Evolutionary conservation across 1,139 yeast species (phyloP).

Genomic region (Yamadazyma jaroonii): DNA sequence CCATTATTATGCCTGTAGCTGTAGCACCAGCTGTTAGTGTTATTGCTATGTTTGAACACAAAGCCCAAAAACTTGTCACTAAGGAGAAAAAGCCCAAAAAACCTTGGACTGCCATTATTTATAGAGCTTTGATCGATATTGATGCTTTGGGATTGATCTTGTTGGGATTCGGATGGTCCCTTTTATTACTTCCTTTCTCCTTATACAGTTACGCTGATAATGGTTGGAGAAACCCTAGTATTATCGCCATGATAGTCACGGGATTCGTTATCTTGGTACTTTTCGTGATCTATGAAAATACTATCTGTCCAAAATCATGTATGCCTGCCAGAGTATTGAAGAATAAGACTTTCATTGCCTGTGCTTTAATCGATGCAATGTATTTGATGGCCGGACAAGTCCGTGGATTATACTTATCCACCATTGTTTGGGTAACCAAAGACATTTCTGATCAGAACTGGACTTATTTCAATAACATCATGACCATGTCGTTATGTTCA

Average conservation of each 20-base stretch:
- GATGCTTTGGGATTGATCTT: slow-evolving; percentile 30
- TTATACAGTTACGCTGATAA: slow-evolving; percentile 18
- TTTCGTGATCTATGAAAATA: slow-evolving; percentile 23
- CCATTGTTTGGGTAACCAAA: slow-evolving; percentile 13
- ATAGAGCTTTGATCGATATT: slow-evolving; percentile 20
- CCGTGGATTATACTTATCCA: slow-evolving; percentile 10
- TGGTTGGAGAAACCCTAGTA: slow-evolving; percentile 31
- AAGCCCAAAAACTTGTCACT: slow-evolving; percentile 17
- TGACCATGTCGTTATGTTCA: slow-evolving; percentile 28
- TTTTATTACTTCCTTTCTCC: slow-evolving; percentile 32
- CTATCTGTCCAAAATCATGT: slow-evolving; percentile 26
- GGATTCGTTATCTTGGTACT: slow-evolving; percentile 27
- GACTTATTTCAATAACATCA: slow-evolving; percentile 30
- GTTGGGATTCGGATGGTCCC: slow-evolving; percentile 30
- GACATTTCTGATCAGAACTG: slow-evolving; percentile 25
- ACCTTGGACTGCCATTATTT: slow-evolving; percentile 9
- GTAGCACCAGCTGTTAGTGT: slow-evolving; percentile 24
- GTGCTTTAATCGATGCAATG: slow-evolving; percentile 16
- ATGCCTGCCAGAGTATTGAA: slow-evolving; percentile 26
- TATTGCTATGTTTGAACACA: slow-evolving; percentile 24
- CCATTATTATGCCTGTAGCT: slow-evolving; percentile 30
- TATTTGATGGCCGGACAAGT: slow-evolving; percentile 21
- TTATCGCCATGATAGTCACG: slow-evolving; percentile 34
- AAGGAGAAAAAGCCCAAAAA: slow-evolving; percentile 3
- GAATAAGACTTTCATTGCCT: slow-evolving; percentile 27